phyloP scores from a whole-genome alignment of 2,329 filamentous ascomycete species.

The Talaromyces sp. region DNA sequence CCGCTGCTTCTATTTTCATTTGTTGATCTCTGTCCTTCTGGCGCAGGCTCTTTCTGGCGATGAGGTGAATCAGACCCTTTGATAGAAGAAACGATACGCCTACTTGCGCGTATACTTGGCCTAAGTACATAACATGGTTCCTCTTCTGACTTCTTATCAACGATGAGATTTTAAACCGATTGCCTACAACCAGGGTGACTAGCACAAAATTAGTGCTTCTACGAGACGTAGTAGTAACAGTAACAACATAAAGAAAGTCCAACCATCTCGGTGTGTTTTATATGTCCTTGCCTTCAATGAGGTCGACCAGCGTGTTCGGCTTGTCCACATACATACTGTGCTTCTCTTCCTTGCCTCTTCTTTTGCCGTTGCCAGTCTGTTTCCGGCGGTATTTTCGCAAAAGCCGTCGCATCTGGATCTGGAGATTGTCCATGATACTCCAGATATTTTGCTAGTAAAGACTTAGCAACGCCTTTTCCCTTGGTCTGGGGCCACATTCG shows the following conservation, averaged over 20 bases:
- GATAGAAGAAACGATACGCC: slow-evolving; percentile 4
- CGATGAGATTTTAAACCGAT: neutral
- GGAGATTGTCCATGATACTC: neutral
- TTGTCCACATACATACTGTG: neutral
- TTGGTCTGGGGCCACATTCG: neutral
- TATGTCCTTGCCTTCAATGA: neutral
- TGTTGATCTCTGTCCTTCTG: neutral
- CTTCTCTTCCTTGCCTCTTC: too few species aligned
- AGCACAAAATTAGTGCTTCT: too few species aligned
- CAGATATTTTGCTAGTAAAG: neutral
- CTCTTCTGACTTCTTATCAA: neutral
- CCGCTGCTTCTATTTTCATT: neutral
- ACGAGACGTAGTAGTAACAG: too few species aligned
- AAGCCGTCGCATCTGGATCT: neutral
- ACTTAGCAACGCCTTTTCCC: neutral
- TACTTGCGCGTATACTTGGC: neutral
- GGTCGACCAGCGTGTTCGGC: neutral
- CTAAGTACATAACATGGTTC: slow-evolving; percentile 10
- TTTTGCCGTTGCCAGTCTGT: neutral
- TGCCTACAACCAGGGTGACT: neutral
- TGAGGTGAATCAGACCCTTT: neutral
- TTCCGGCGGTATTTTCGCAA: neutral
- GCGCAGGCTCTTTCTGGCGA: neutral
- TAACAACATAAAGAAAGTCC: too few species aligned
- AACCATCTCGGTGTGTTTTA: neutral